A percentile compares a stretch with the other conserved stretches of the same genome.
Conservation (phyloP, 1,284 basidiomycete genomes). For the Cystobasidium slooffiae region DNA sequence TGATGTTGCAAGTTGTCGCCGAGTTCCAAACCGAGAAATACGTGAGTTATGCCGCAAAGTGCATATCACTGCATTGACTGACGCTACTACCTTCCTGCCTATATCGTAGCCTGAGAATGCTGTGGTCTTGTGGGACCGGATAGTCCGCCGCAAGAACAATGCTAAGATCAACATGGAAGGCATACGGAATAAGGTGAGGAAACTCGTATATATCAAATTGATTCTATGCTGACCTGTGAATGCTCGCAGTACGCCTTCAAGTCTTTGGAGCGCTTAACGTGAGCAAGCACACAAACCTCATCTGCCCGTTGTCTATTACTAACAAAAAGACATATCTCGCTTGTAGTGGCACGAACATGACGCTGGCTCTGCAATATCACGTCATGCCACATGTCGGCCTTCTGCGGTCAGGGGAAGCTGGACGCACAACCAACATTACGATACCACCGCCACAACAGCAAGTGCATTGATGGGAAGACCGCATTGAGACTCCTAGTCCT, state of each 20-base stretch:
- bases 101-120: conserved; percentile 70
- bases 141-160: conserved; percentile 75
- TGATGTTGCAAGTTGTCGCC: conserved; percentile 81
- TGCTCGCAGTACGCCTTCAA: too few relatives aligned
- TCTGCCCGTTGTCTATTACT: too few relatives aligned
- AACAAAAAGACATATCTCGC: too few relatives aligned
- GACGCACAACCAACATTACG: conserved; percentile 31
- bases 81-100: conserved; percentile 27
- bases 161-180: conserved; percentile 67
- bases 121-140: conserved; percentile 89
- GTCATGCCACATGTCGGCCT: conserved; percentile 85
- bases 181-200: conserved; percentile 72
- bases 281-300: too few relatives aligned
- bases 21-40: conserved; percentile 74
- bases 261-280: conserved; percentile 78
- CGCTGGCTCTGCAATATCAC: conserved; percentile 83
- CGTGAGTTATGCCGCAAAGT: conserved; percentile 60
- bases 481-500: neutral
- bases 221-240: too few relatives aligned
- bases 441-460: conserved; percentile 36
- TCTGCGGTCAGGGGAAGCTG: conserved; percentile 60
- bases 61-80: neutral
- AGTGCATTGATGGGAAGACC: conserved; percentile 3
- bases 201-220: too few relatives aligned
- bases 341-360: conserved; percentile 70